Base-by-base conservation (phyloP, 352 stramenopile species). In the Phytopythium cucurbitacearum region DNA sequence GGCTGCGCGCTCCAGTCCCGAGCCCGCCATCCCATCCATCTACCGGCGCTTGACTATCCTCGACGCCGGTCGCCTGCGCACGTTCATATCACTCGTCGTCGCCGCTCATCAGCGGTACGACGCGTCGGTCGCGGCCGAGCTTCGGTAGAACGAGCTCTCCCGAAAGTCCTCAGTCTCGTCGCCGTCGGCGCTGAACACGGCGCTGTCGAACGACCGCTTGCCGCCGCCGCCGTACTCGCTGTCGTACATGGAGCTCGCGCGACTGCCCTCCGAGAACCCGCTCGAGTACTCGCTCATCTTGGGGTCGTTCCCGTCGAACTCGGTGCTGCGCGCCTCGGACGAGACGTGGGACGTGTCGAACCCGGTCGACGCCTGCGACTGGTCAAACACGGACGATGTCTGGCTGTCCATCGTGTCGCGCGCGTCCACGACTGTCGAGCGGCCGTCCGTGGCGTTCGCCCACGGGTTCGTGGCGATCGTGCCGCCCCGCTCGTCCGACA, bases 151-250 rank as follows among this genome's bases (percentile, higher is more conserved):
- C 34, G 65, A 53, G 40, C 39, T 64, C 40, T 64, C 33, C 1
- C 51, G 63, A 5, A 53, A 43, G 5, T 56, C 28, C 4, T 57
- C 57, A 0, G 32, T 41, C 12, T 52, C 36, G 36, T 53, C 60
- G 12, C 64, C 60, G 32, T 76, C 65, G 28, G 62, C 65, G 40
- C 70, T 80, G 57, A 73, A 80, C 21, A 72, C 67, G 10, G 58
- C 58, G 55, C 65, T 80, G 34, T 71, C 47, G 48, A 75, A 77
- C 37, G 40, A 21, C 7, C 50, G 9, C n/a, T 46, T 12, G 44
- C 36, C 11, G 36, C 39, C 8, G 28, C 10, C 47, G 36, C 51
- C 65, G 32, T 63, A 59, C 43, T 59, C 42, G 5, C 47, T 53
- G 38, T 66, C 60, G 46, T 67, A 73, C 21, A 28, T 28, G 16